A percentile compares a stretch with the other conserved stretches of the same genome.
phyloP scores from a whole-genome alignment of 2,329 filamentous ascomycete species.

The Aspergillus sp. region DNA sequence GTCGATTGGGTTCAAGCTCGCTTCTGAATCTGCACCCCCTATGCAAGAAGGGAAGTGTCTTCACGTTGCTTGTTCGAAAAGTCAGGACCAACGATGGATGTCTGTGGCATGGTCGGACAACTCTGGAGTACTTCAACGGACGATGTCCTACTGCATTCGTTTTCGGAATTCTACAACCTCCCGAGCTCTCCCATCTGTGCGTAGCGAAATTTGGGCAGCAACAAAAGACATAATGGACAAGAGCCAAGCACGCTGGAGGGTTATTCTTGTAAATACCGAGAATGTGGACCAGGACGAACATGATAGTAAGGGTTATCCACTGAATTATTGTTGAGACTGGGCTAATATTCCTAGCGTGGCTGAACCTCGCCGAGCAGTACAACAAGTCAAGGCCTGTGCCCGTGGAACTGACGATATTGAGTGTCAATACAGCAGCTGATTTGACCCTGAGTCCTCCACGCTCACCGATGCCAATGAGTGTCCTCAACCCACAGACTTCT shows the following conservation, averaged over 20 bases:
- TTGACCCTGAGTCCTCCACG: constrained; percentile 34
- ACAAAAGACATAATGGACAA: constrained; percentile 56
- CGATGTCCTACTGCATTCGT: constrained; percentile 55
- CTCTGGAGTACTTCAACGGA: constrained; percentile 54
- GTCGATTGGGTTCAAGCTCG: constrained; percentile 55
- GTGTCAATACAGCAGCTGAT: constrained; percentile 36
- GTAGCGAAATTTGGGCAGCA: constrained; percentile 58
- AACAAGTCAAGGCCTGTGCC: constrained; percentile 35
- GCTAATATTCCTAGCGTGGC: constrained; percentile 38
- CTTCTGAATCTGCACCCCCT: constrained; percentile 54
- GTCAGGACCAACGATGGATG: constrained; percentile 57
- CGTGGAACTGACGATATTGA: constrained; percentile 38
- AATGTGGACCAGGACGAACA: constrained; percentile 53
- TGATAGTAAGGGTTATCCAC: constrained; percentile 39
- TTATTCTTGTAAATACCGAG: constrained; percentile 56
- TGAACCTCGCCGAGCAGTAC: constrained; percentile 36
- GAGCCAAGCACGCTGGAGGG: constrained; percentile 54
- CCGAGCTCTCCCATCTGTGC: constrained; percentile 49
- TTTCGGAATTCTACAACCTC: constrained; percentile 32
- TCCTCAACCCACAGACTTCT: constrained; percentile 33
- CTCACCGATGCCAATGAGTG: constrained; percentile 32
- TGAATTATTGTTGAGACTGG: background rate
- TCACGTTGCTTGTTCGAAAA: constrained; percentile 60
- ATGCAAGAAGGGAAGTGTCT: constrained; percentile 58
- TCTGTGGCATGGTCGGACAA: constrained; percentile 61